A percentile compares a stretch with the other conserved stretches of the same genome.
Evolutionary conservation across 352 stramenopile genomes (phyloP).

Genomic region (Phytophthora podocarpi): DNA sequence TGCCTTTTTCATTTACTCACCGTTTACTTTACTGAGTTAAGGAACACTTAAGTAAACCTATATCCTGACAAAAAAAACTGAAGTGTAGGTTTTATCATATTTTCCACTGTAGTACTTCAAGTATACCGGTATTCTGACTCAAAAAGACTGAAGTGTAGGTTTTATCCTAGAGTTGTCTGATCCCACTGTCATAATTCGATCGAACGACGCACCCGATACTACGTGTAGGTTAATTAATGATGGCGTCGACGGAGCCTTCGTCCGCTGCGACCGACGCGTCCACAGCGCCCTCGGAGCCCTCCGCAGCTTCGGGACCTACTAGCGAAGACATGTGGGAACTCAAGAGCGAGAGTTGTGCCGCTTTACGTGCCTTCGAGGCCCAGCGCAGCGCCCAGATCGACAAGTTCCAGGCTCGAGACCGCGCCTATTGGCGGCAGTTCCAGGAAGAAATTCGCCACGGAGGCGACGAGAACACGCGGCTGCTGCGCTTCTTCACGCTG

Average conservation of each 20-base stretch:
- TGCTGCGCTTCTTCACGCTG: conserved; percentile 75
- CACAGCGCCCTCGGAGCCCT: not conserved
- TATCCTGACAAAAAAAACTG: too few species aligned
- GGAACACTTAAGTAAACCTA: too few species aligned
- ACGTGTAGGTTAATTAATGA: too few species aligned
- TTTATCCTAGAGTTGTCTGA: not conserved
- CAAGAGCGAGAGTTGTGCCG: conserved; percentile 61
- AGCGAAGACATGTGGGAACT: conserved; percentile 55
- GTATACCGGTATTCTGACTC: too few species aligned
- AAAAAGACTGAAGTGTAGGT: too few species aligned
- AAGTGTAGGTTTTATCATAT: too few species aligned
- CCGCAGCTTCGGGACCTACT: not conserved
- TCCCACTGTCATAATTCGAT: conserved; percentile 16
- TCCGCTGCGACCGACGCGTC: conserved; percentile 3
- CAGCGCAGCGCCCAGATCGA: conserved; percentile 75
- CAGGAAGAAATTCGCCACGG: conserved; percentile 72
- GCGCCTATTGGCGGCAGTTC: conserved; percentile 80
- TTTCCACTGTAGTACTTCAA: too few species aligned
- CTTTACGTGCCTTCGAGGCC: conserved; percentile 69
- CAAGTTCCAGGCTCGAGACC: conserved; percentile 65
- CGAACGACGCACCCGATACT: too few species aligned
- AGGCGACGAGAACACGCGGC: conserved; percentile 63
- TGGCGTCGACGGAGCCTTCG: conserved; percentile 13
- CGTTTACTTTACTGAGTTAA: not conserved
- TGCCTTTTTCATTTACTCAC: not conserved